Evolutionary conservation across 2,329 filamentous ascomycete species (phyloP), one percentile per base, ranked within the genome.

Genomic region (Monosporascus sp.): DNA sequence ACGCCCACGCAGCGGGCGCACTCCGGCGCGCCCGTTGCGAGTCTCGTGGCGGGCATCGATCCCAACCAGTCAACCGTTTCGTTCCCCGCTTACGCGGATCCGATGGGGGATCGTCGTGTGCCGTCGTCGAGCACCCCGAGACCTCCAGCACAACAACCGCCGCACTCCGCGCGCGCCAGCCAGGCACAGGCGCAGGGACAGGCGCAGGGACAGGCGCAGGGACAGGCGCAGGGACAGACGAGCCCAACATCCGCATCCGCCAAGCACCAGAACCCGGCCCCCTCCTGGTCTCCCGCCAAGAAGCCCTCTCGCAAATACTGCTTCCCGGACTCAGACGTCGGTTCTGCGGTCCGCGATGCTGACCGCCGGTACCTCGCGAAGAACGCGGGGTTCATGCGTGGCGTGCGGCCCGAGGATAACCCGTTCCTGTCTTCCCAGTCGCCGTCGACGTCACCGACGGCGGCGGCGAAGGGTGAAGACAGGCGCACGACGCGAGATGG

Each of bases 251-350:
- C 49, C n/a, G 24, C 41, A 47, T 34, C 42, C n/a, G 18, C 31
- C 50, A 44, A 42, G 27, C 20, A 34, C 18, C 27, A 31, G 8
- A 5, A n/a, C 17, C 27, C 39, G 25, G 18, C 14, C 8, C 53
- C 57, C 1, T 54, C 56, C 34, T 44, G 25, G 37, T 17, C 45
- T 27, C 17, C 44, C n/a, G 34, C 47, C 55, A 6, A 47, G 7
- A 56, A 54, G 11, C 42, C 52, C 8, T 47, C 44, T 3, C 51
- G 51, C 20, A 56, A 54, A 8, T 59, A 54, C 24, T 44, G 58
- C 11, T 55, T 57, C 25, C 22, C 50, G 6, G 54, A 57, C 22
- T 61, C 61, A 6, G 61, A 61, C 9, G 51, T 38, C 6, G 55
- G 52, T 2, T 57, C 57, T 1, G 27, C n/a, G 4, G 15, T 57